Evolutionary conservation across 139 green algal genomes (phyloP).

Genomic region (Nannochloris sp.): DNA sequence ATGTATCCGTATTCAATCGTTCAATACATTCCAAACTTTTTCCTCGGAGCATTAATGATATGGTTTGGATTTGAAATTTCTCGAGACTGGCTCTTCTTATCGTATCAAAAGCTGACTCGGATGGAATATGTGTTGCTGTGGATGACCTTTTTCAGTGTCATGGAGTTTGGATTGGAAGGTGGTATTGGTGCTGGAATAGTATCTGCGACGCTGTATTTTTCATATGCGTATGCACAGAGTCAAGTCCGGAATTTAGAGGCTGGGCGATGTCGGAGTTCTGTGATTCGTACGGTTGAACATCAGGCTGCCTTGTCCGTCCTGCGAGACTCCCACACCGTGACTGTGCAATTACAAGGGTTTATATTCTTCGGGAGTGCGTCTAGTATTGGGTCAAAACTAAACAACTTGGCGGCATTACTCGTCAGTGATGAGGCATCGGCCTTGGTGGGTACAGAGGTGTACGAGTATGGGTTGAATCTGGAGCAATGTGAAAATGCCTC

Average conservation of each 20-base stretch:
- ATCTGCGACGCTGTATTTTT: conserved; percentile 57
- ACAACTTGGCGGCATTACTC: conserved; percentile 13
- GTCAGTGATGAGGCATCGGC: conserved; percentile 12
- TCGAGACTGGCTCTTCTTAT: conserved; percentile 53
- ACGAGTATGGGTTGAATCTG: conserved; percentile 7
- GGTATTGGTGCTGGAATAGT: conserved; percentile 64
- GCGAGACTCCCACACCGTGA: conserved; percentile 27
- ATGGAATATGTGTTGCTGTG: conserved; percentile 66
- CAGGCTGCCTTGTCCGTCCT: conserved; percentile 32
- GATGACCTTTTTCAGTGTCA: conserved; percentile 58
- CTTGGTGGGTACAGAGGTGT: conserved; percentile 2
- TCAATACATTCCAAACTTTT: conserved; percentile 40
- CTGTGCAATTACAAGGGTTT: conserved; percentile 57
- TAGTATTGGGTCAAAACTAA: conserved; percentile 13
- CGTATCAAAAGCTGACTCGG: conserved; percentile 37
- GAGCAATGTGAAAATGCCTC: conserved; percentile 8
- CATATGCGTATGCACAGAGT: conserved; percentile 46
- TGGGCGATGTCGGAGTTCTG: conserved; percentile 26
- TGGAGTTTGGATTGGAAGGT: conserved; percentile 39
- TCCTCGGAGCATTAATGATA: conserved; percentile 63
- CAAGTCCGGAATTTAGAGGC: conserved; percentile 34
- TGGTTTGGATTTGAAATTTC: conserved; percentile 72
- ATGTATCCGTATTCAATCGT: conserved; percentile 47
- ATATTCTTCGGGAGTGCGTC: conserved; percentile 68
- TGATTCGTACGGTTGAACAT: conserved; percentile 38